Base-by-base conservation (phyloP, 2,329 filamentous ascomycete genomes). In the Fusarium torreyae region DNA sequence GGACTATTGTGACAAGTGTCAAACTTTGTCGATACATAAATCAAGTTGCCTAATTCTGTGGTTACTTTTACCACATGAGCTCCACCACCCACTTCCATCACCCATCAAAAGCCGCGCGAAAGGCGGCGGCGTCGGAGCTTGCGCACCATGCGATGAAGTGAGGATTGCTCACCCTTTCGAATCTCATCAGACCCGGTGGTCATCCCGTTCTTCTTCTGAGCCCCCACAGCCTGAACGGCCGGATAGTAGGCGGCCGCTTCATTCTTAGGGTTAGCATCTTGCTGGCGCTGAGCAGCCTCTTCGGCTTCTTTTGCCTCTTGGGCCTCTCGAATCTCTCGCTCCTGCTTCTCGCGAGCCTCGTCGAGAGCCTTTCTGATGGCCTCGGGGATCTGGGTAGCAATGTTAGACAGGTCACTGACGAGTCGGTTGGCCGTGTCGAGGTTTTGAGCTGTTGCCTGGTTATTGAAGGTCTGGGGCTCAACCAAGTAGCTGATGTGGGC, bases 311-410 rank as follows among this genome's bases (percentile, higher is more conserved):
- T 44, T 3, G 75, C 68, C 7, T 48, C 36, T 20, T 71, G 56
- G 14, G 67, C 58, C 3, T 77, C 70, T 7, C 74, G 46, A 17
- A 57, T 26, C 48, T 55, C 48, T 10, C 31, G 48, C 22, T 49
- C 39, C 14, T 57, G 55, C 40, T 55, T 57, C 7, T 76, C 62
- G 15, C 77, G 61, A 7, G 74, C 68, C 8, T 68, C 57, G 18
- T 70, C 28, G 10, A 78, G 70, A 6, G 72, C 71, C n/a, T 75
- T 65, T 14, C 70, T 66, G 55, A 78, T 65, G 28, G 68, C 69
- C 4, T 44, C 22, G 4, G 77, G 75, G 10, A 79, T 63, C 10
- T 76, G 74, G 18, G 57, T 48, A 34, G 75, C 51, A 5, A 74
- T 42, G 14, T 75, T 62, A 5, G 75, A 74, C n/a, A 79, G 66